Percentiles rank a stretch among this genome's conserved stretches.
phyloP scores from a whole-genome alignment of 2,329 filamentous ascomycete genomes.

The Aspergillus sp. region DNA sequence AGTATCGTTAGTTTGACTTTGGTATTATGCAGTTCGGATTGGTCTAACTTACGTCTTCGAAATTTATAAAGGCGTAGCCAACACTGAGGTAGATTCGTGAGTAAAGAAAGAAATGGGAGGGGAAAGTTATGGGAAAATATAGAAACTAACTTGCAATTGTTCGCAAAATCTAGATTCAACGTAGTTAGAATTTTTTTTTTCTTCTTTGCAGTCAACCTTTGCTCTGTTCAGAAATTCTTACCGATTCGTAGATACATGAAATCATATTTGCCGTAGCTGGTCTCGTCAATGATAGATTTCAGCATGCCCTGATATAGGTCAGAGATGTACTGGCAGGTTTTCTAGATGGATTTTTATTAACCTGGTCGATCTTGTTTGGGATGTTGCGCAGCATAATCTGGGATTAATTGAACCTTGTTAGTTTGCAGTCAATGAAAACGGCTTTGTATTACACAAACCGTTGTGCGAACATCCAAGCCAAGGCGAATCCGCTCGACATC shows the following conservation, averaged over 20 bases:
- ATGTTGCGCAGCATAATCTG: slow-evolving; percentile 94
- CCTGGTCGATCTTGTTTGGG: slow-evolving; percentile 74
- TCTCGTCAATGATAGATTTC: slow-evolving; percentile 71
- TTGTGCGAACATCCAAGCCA: slow-evolving; percentile 68
- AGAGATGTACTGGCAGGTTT: slow-evolving; percentile 10
- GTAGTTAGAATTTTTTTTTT: neutral
- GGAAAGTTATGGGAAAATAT: neutral
- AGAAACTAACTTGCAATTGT: slow-evolving; percentile 68
- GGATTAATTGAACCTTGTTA: neutral
- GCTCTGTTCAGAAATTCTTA: slow-evolving; percentile 16
- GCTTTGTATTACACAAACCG: slow-evolving; percentile 45
- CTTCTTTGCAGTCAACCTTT: neutral
- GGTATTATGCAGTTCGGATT: neutral
- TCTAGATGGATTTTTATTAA: slow-evolving; percentile 18
- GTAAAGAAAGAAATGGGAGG: neutral
- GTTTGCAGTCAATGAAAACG: no score
- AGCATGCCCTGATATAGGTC: slow-evolving; percentile 51
- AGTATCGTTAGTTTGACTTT: slow-evolving; percentile 30
- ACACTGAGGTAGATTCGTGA: slow-evolving; percentile 51
- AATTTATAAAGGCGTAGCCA: slow-evolving; percentile 96
- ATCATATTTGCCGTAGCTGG: slow-evolving; percentile 76
- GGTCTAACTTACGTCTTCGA: slow-evolving; percentile 59
- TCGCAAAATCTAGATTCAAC: slow-evolving; percentile 58
- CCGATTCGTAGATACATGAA: slow-evolving; percentile 91
- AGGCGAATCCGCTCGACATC: slow-evolving; percentile 41